phyloP scores from a whole-genome alignment of 1,284 basidiomycete genomes.

The Phlebopus sp. region DNA sequence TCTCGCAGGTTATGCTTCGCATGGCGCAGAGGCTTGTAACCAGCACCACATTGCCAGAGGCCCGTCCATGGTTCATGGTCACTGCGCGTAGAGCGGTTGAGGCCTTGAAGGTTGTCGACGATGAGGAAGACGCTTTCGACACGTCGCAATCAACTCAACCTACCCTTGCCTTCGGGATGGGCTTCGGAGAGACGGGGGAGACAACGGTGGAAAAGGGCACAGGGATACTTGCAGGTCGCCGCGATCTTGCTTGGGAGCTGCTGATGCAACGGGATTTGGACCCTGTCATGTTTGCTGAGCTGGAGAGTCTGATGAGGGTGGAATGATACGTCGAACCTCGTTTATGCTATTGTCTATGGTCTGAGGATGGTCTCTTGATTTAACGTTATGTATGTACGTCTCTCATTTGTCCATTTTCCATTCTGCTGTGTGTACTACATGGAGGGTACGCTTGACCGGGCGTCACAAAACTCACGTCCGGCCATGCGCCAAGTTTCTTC shows the following conservation, averaged over 20 bases:
- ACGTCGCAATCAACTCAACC: slow-evolving; percentile 53
- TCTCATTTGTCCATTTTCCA: too few relatives aligned
- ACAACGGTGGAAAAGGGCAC: slow-evolving; percentile 62
- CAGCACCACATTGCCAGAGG: slow-evolving; percentile 42
- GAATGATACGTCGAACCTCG: slow-evolving; percentile 41
- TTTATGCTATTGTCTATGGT: background rate
- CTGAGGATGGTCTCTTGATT: slow-evolving; percentile 5
- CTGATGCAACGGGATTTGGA: slow-evolving; percentile 69
- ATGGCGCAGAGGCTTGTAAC: slow-evolving; percentile 60
- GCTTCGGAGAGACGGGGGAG: slow-evolving; percentile 71
- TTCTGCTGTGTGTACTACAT: too few relatives aligned
- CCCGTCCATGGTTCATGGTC: slow-evolving; percentile 55
- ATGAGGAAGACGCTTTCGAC: slow-evolving; percentile 72
- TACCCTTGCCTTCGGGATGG: slow-evolving; percentile 70
- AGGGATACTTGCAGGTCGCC: slow-evolving; percentile 72
- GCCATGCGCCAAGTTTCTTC: too few relatives aligned
- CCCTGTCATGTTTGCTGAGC: slow-evolving; percentile 65
- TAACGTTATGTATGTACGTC: slow-evolving; percentile 32
- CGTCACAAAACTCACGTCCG: background rate
- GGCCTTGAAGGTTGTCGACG: slow-evolving; percentile 82
- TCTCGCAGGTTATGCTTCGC: slow-evolving; percentile 62
- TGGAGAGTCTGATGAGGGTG: slow-evolving; percentile 72
- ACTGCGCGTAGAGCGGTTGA: slow-evolving; percentile 79
- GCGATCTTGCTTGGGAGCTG: slow-evolving; percentile 66
- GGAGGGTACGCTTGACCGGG: background rate